Conservation (phyloP, 1,139 yeast genomes). For the Pichia sp. region DNA sequence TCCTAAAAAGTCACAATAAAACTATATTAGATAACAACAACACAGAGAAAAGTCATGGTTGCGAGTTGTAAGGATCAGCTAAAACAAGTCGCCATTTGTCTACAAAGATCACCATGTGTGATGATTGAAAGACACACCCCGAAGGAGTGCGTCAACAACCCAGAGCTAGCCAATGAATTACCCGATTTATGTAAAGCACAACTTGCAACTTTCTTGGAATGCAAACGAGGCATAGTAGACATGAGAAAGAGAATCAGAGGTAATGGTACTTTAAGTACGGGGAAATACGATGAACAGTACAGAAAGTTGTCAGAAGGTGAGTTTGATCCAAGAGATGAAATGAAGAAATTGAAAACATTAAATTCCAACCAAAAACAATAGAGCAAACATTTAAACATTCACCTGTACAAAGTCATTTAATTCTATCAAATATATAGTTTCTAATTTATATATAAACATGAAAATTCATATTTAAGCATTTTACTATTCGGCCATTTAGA, state of each 20-base stretch:
- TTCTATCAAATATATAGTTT: background rate
- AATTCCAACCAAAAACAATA: conserved; percentile 31
- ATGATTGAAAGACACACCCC: conserved; percentile 86
- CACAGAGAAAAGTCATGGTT: conserved; percentile 20
- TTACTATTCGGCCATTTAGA: background rate
- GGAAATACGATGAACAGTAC: conserved; percentile 82
- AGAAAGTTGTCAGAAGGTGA: conserved; percentile 73
- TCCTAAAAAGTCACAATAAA: background rate
- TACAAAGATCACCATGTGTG: conserved; percentile 95
- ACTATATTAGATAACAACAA: background rate
- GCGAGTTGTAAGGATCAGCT: conserved; percentile 78
- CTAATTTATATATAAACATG: background rate
- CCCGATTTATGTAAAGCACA: conserved; percentile 89
- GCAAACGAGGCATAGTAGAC: conserved; percentile 78
- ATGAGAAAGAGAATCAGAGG: conserved; percentile 92
- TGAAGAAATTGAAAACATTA: conserved; percentile 55
- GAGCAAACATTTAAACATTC: too few relatives aligned
- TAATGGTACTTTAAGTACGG: conserved; percentile 88
- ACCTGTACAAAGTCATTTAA: background rate
- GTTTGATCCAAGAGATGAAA: conserved; percentile 75
- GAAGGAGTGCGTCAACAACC: conserved; percentile 76
- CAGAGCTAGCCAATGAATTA: conserved; percentile 63
- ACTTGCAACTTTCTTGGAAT: conserved; percentile 78
- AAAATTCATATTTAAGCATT: background rate
- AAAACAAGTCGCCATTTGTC: conserved; percentile 87